Conservation (phyloP, 2,329 filamentous ascomycete species). For the Arthrobotrys iridis region DNA sequence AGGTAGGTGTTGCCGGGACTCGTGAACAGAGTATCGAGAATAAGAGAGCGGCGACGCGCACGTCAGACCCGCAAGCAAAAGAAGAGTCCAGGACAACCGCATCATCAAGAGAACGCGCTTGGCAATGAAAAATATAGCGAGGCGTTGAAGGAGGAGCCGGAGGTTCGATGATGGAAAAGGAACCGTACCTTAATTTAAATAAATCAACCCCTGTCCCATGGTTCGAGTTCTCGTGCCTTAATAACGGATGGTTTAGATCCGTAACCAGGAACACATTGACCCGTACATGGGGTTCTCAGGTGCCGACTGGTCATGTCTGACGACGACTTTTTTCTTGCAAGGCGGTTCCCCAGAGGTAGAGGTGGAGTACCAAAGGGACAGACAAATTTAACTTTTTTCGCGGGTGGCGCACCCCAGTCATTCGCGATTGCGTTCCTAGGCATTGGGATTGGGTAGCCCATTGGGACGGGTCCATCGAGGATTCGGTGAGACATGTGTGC, state of each 20-base stretch:
- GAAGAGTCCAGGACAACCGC: slow-evolving; percentile 24
- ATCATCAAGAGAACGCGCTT: slow-evolving; percentile 21
- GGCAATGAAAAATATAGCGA: background rate
- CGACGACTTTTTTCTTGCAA: slow-evolving; percentile 39
- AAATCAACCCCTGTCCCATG: slow-evolving; percentile 1
- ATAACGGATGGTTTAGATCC: slow-evolving; percentile 45
- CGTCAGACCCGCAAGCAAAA: slow-evolving; percentile 21
- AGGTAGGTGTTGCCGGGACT: slow-evolving; percentile 36
- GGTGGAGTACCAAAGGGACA: background rate
- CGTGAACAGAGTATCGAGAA: slow-evolving; percentile 30
- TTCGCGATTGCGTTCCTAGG: slow-evolving; percentile 31
- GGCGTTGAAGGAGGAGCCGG: background rate
- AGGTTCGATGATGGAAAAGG: background rate
- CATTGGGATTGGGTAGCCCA: slow-evolving; percentile 32
- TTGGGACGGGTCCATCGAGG: slow-evolving; percentile 31
- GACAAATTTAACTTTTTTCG: slow-evolving; percentile 11
- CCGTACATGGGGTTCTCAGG: slow-evolving; percentile 23
- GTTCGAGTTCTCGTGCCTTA: slow-evolving; percentile 28
- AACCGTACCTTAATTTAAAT: slow-evolving; percentile 35
- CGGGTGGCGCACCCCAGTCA: slow-evolving; percentile 6
- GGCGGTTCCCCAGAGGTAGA: slow-evolving; percentile 17
- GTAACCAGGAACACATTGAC: slow-evolving; percentile 23
- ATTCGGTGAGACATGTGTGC: slow-evolving; percentile 3
- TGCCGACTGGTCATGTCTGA: slow-evolving; percentile 23
- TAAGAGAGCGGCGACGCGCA: slow-evolving; percentile 35